These are phyloP conservation scores for Jatropha curcas DNA, from an alignment of 345 rosid species.

Conservation along the genomic window DNA sequence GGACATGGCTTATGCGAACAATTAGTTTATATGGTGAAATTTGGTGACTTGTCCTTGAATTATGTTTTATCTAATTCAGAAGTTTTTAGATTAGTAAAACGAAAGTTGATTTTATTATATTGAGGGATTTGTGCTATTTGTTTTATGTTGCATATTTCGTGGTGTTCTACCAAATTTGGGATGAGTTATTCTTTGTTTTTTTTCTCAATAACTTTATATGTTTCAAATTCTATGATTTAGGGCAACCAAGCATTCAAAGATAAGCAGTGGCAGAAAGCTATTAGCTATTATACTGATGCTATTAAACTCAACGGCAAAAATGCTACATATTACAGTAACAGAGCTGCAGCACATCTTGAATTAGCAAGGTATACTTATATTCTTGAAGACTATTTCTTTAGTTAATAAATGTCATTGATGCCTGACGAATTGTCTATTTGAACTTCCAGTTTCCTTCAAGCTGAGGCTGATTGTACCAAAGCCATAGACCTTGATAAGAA, in stretches of 20 bases:
- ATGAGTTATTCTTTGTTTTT: too few relatives aligned
- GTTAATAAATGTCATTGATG: neutral
- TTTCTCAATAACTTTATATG: neutral
- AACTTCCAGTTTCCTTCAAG: constrained; percentile 70
- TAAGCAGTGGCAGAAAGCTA: constrained; percentile 81
- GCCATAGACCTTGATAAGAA: constrained; percentile 86
- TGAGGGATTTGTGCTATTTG: neutral
- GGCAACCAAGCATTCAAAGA: constrained; percentile 97
- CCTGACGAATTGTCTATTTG: constrained; percentile 15
- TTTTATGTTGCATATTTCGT: neutral
- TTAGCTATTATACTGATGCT: constrained; percentile 80
- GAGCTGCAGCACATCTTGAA: constrained; percentile 97
- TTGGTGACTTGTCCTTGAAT: too few relatives aligned
- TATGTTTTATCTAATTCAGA: too few relatives aligned
- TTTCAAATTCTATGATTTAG: constrained; percentile 29
- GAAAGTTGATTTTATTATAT: neutral
- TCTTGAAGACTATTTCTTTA: neutral
- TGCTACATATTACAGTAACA: constrained; percentile 91
- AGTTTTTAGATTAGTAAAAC: neutral
- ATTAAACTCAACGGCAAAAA: constrained; percentile 70
- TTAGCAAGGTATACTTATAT: constrained; percentile 52
- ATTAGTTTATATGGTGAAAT: too few relatives aligned
- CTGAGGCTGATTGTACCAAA: constrained; percentile 82
- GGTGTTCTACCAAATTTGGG: neutral
- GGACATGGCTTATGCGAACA: too few relatives aligned